Evolutionary conservation across 805 yeast genomes (phyloP), one percentile per base, ranked within the genome.

Genomic region (Wickerhamiella spandovensis): DNA sequence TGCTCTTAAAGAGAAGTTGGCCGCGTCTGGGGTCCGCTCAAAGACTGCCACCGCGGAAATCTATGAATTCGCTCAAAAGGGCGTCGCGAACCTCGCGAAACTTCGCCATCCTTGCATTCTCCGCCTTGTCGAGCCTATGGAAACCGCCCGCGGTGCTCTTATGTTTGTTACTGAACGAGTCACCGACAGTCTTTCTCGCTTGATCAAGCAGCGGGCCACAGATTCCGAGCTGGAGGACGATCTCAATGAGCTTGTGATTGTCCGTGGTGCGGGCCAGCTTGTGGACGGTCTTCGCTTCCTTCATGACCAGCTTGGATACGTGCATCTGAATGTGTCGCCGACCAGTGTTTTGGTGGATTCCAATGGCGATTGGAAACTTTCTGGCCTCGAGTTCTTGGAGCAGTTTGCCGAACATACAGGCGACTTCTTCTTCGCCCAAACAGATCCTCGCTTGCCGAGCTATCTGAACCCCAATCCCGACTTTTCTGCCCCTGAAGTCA

Each of bases 61-160:
- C 43, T 82, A 78, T 57, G 82, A 78, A 43, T 71, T 82, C 20
- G 68, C 92, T 46, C 75, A 79, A 57, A 67, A 69, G 24, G 92
- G 88, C 58, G 82, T 87, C 1, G 67, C 77, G 21, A 81, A 82
- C 54, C 67, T 89, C 61, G 78, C 94, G 17, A 84, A 82, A 61
- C 70, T 92, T 58, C 83, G 88, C 57, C 99, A 92, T 64, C 98
- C 99, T 0, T 81, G 87, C 55, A 73, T 92, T 24, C 67, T 92
- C 44, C 81, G 88, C 1, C 72, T 92, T 2, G 77, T 85, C 37
- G 98, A 94, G 63, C 95, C 95, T 0, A 66, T 89, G 54, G 97
- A 92, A 64, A 95, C 88, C 56, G 84, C 90, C 37, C 81, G 82
- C 56, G 75, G 77, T 56, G 77, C 85, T 51, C 74, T 89, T 56